Conservation (phyloP, 2,329 filamentous ascomycete genomes). For the Neonectria sp. region DNA sequence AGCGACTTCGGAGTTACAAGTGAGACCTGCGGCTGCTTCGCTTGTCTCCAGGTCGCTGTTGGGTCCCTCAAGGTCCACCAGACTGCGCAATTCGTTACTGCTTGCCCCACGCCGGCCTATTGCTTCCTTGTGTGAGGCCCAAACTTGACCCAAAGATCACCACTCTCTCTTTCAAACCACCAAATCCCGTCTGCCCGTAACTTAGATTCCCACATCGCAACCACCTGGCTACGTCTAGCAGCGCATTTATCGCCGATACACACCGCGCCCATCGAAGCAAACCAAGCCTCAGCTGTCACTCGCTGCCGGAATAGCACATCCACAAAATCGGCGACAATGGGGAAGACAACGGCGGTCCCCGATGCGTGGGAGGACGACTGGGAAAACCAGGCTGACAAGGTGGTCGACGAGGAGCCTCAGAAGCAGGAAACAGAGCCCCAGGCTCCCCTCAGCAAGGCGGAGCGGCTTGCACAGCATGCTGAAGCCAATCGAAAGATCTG, state of each 20-base stretch:
- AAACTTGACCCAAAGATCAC: slow-evolving; percentile 35
- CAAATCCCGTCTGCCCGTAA: slow-evolving; percentile 19
- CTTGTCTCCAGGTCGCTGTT: not conserved
- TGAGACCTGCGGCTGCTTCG: not conserved
- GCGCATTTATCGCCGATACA: slow-evolving; percentile 13
- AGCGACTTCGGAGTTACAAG: slow-evolving; percentile 23
- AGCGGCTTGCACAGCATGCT: slow-evolving; percentile 84
- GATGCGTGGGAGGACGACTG: slow-evolving; percentile 95
- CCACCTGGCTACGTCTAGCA: slow-evolving; percentile 5
- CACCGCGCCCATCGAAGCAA: slow-evolving; percentile 1
- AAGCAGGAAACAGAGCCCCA: slow-evolving; percentile 52
- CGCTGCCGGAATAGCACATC: not conserved
- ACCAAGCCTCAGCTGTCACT: not conserved
- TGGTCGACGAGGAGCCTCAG: slow-evolving; percentile 52
- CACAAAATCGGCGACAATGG: slow-evolving; percentile 55
- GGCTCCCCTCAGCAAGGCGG: slow-evolving; percentile 75
- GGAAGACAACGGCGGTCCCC: slow-evolving; percentile 66
- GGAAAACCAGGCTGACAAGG: slow-evolving; percentile 81
- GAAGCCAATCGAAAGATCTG: slow-evolving; percentile 90
- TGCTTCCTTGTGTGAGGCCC: slow-evolving; percentile 5
- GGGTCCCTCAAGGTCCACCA: slow-evolving; percentile 21
- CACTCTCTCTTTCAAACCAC: slow-evolving; percentile 29
- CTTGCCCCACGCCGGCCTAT: slow-evolving; percentile 18
- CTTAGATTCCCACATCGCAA: slow-evolving; percentile 7
- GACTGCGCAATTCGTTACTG: slow-evolving; percentile 17